Evolutionary conservation across 352 stramenopile genomes (phyloP).

Genomic region (Halophytophthora batemanensis): DNA sequence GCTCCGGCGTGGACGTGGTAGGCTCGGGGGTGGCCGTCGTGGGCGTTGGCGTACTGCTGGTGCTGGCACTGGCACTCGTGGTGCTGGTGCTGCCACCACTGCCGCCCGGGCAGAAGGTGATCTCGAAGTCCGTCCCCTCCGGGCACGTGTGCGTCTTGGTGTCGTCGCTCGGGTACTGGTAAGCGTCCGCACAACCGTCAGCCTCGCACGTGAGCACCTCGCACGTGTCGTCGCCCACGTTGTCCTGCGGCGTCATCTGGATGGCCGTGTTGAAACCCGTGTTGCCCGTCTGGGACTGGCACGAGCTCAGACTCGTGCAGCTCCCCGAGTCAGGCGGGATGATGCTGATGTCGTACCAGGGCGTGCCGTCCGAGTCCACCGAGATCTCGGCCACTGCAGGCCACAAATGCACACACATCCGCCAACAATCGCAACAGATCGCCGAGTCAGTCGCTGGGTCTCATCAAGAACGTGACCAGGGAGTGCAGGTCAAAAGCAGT

Average conservation of each 20-base stretch:
- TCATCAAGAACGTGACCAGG: constrained; percentile 7
- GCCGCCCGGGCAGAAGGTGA: constrained; percentile 68
- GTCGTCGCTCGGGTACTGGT: constrained; percentile 58
- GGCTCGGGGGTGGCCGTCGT: constrained; percentile 17
- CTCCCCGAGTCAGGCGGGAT: constrained; percentile 39
- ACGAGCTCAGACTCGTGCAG: constrained; percentile 42
- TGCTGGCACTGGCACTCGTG: constrained; percentile 10
- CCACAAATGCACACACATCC: too few relatives aligned
- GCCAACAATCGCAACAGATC: constrained; percentile 5
- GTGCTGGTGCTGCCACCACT: constrained; percentile 32
- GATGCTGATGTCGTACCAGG: constrained; percentile 63
- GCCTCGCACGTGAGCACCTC: constrained; percentile 37
- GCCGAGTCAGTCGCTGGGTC: constrained; percentile 10
- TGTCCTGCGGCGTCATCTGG: constrained; percentile 46
- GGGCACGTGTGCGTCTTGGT: constrained; percentile 60
- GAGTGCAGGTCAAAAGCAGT: constrained; percentile 1
- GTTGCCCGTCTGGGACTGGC: constrained; percentile 43
- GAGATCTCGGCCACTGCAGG: constrained; percentile 48
- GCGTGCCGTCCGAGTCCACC: constrained; percentile 31
- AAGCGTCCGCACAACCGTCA: constrained; percentile 55
- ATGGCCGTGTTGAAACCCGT: constrained; percentile 63
- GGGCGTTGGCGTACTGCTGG: constrained; percentile 11
- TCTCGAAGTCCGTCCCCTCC: constrained; percentile 44
- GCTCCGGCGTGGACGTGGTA: constrained; percentile 14
- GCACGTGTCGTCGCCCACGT: constrained; percentile 40